These are phyloP conservation scores for Beauveria sp. DNA, from an alignment of 2,329 filamentous ascomycete genomes.

Conservation along the genomic window DNA sequence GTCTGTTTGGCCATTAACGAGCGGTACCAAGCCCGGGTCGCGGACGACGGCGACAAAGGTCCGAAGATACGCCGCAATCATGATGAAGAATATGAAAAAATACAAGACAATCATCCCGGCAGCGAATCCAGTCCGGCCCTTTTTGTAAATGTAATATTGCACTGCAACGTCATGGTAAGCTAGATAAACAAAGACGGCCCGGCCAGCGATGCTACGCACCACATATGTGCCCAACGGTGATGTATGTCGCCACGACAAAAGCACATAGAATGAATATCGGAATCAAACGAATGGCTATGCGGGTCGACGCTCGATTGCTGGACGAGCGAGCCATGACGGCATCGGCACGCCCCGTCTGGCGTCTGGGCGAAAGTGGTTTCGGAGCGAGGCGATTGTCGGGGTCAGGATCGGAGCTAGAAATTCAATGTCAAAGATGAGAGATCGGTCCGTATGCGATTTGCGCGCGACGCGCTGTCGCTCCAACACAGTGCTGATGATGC, in stretches of 20 bases:
- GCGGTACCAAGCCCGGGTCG: constrained; percentile 67
- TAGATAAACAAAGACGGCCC: neutral
- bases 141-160: constrained; percentile 55
- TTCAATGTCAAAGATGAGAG: too few species aligned
- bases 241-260: constrained; percentile 64
- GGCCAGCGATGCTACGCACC: constrained; percentile 38
- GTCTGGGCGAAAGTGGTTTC: neutral
- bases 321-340: constrained; percentile 24
- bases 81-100: constrained; percentile 61
- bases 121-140: constrained; percentile 46
- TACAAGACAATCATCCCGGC: constrained; percentile 65
- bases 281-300: constrained; percentile 47
- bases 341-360: constrained; percentile 14
- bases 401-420: neutral
- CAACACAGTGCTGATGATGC: too few species aligned
- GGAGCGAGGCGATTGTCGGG: neutral
- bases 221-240: constrained; percentile 58
- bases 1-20: constrained; percentile 30
- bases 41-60: constrained; percentile 59
- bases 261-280: constrained; percentile 60
- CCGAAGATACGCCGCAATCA: constrained; percentile 62
- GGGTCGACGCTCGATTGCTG: constrained; percentile 22
- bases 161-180: constrained; percentile 37
- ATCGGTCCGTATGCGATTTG: too few species aligned
- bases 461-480: too few species aligned